A percentile compares a stretch with the other conserved stretches of the same genome.
These are phyloP conservation scores for Rutidosis leptorrhynchoides DNA, from an alignment of 129 eudicot species.

Conservation along the genomic window DNA sequence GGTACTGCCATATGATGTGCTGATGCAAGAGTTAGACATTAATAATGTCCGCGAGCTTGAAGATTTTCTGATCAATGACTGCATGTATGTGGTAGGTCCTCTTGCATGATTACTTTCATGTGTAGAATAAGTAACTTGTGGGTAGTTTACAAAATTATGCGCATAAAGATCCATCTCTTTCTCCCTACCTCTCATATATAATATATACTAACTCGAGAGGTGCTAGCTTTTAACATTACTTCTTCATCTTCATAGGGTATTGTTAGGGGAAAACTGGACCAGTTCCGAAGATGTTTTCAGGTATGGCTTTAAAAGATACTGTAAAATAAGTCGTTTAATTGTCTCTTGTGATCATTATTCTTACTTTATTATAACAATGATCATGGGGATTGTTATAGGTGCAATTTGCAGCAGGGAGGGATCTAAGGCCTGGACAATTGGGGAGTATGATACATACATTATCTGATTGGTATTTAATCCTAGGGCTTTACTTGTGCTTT, in stretches of 20 bases:
- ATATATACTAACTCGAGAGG: background rate
- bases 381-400: conserved; percentile 43
- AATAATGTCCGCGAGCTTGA: conserved; percentile 91
- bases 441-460: conserved; percentile 71
- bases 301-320: conserved; percentile 27
- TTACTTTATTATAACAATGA: conserved; percentile 9
- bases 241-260: conserved; percentile 48
- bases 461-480: conserved; percentile 57
- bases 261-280: conserved; percentile 90
- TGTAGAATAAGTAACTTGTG: conserved; percentile 7
- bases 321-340: background rate
- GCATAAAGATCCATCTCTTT: background rate
- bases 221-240: background rate
- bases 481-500: background rate
- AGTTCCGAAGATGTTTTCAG: conserved; percentile 82
- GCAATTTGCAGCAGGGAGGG: conserved; percentile 96
- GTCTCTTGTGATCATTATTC: background rate
- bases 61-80: conserved; percentile 87
- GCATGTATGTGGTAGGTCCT: conserved; percentile 94
- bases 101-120: conserved; percentile 7
- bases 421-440: conserved; percentile 76
- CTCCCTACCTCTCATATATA: background rate
- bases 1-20: conserved; percentile 74
- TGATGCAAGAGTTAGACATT: conserved; percentile 85
- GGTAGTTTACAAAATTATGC: background rate